Evolutionary conservation across 106 monocot genomes (phyloP).

Genomic region (Allium fistulosum): DNA sequence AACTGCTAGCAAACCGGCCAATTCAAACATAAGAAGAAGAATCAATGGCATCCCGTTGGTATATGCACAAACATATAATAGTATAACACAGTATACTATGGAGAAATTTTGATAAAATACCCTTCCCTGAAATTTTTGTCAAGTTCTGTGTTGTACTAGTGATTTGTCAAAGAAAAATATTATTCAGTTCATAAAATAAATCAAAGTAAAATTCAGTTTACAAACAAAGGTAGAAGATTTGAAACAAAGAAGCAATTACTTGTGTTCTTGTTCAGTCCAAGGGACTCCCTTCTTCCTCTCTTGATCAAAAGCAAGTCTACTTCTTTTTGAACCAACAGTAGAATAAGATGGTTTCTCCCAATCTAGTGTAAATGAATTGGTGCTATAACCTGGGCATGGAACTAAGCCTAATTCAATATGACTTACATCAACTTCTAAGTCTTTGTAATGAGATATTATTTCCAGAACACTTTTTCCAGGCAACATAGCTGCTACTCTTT

Average conservation of each 20-base stretch:
- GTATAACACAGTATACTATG: too few relatives aligned
- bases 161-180: background rate
- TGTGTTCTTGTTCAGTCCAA: slow-evolving; percentile 96
- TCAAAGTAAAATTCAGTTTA: too few relatives aligned
- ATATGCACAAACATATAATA: background rate
- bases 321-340: slow-evolving; percentile 34
- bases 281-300: slow-evolving; percentile 91
- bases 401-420: slow-evolving; percentile 65
- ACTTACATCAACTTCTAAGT: slow-evolving; percentile 58
- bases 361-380: slow-evolving; percentile 41
- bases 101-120: background rate
- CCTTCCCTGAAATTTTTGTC: background rate
- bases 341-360: slow-evolving; percentile 33
- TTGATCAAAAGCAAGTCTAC: slow-evolving; percentile 40
- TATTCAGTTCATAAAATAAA: too few relatives aligned
- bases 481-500: slow-evolving; percentile 44
- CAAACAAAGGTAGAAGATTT: too few relatives aligned
- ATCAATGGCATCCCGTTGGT: background rate
- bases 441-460: slow-evolving; percentile 47
- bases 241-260: slow-evolving; percentile 17
- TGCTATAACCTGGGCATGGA: slow-evolving; percentile 38
- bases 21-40: background rate
- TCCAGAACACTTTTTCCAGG: slow-evolving; percentile 55
- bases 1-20: background rate
- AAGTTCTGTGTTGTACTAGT: background rate